Base-by-base conservation (phyloP, 768 basidiomycete species). In the Vararia minispora region DNA sequence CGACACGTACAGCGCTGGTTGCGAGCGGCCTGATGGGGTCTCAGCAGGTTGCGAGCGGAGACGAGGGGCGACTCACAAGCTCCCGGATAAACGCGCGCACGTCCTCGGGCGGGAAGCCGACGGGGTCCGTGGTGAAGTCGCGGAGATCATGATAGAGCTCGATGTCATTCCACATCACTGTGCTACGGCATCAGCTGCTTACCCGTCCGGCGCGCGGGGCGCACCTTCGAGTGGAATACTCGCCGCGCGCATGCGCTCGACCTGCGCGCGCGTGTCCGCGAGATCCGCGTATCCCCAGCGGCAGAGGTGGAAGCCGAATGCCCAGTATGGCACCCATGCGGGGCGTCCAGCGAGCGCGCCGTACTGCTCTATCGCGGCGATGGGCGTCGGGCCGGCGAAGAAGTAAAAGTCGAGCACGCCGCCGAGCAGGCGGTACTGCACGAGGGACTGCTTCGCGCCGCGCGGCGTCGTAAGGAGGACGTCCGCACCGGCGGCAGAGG, bases 341-440 rank as follows among this genome's bases (percentile, higher is more conserved):
- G 82, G 79, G 28, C 69, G 59, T 1, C 82, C 82, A 20, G 79
- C 63, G 16, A 73, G 57, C 21, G 59, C 66, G 4, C 74, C 70
- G 47, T 84, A 80, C 54, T 85, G 82, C 43, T 77, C 67, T 33
- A 79, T 69, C 8, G 82, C 81, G 12, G 56, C 53, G 28, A 58
- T 58, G 20, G 74, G 67, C n/a, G 37, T 52, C 24, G 59, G 58
- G 7, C 66, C 68, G 7, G 60, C 70, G 51, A 84, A 68, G 59
- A 80, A 83, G 61, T 83, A 85, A 46, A 86, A 76, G 56, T 85
- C 79, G 20, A 86, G 58, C 0, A 74, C 74, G 13, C 84, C 83
- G 5, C 83, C 82, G 33, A 86, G 58, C 54, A 76, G 62, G 33
- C 82, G 64, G 52, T 86, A 88, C 48, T 86, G 64, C 20, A 86